Base-by-base conservation (phyloP, 1,284 basidiomycete genomes). In the Porodaedalea pini region DNA sequence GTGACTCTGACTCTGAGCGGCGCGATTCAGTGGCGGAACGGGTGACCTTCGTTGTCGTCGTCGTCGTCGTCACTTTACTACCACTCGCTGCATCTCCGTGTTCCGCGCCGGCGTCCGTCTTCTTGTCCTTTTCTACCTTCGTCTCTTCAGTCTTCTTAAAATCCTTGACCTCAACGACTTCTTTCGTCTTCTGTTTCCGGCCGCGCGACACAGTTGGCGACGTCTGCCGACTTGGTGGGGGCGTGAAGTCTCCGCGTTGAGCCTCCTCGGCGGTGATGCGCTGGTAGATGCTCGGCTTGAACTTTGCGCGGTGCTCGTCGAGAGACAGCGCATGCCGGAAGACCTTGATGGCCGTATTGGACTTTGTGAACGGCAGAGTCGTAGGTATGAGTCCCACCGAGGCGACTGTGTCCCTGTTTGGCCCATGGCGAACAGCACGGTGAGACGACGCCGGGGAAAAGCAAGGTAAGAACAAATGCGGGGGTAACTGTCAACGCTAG, bases 251-350 rank as follows among this genome's bases (percentile, higher is more conserved):
- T 8, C 54, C 54, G 6, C 54, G 58, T 17, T 17, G n/a, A 11
- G 58, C 58, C 36, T 56, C 54, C 25, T 51, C 48, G 7, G 13
- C 44, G 6, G 48, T 60, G 49, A 54, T 57, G 8, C 29, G 43
- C 50, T 56, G 21, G 55, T 61, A 63, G 27, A 61, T 36, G 29
- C 56, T 60, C 8, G 61, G 57, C 27, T 50, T 60, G 58, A 66
- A 67, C 40, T 57, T 55, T 13, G 56, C 61, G 44, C 69, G 65
- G 19, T 68, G 68, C 52, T 78, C 76, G 60, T 78, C 76, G 15
- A 78, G 69, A 0, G 74, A 65, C 8, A 77, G 56, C 5, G 74
- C 75, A 32, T 78, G 76, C 8, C 75, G 65, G 56, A 77, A 74
- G 45, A 65, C 62, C 1, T 64, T 61, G 54, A 77, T 67, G 47